Conservation (phyloP, 2,329 filamentous ascomycete genomes). For the Botrytis paeoniae region DNA sequence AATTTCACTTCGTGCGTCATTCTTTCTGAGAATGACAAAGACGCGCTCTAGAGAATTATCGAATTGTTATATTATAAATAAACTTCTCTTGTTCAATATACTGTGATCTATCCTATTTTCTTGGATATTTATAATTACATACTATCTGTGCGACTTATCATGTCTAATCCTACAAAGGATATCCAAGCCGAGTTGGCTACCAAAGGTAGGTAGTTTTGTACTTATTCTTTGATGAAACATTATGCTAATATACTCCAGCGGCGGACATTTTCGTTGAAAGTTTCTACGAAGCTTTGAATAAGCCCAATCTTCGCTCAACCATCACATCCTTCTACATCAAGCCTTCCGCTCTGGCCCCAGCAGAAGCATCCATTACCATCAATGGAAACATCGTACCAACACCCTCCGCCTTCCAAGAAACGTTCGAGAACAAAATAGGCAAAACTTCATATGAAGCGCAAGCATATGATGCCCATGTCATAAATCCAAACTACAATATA, state of each 20-base stretch:
- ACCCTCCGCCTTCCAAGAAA: slow-evolving; percentile 62
- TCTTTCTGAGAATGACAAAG: not conserved
- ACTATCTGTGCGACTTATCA: slow-evolving; percentile 14
- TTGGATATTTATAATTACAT: not conserved
- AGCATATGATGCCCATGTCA: slow-evolving; percentile 71
- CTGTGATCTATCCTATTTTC: not conserved
- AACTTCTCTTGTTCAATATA: not conserved
- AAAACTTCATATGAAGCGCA: slow-evolving; percentile 68
- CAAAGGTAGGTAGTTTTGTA: slow-evolving; percentile 36
- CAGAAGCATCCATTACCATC: slow-evolving; percentile 68
- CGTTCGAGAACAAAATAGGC: slow-evolving; percentile 64
- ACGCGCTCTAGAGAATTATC: not conserved
- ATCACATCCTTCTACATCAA: slow-evolving; percentile 71
- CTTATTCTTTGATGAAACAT: not conserved
- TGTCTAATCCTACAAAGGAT: slow-evolving; percentile 49
- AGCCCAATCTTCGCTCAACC: slow-evolving; percentile 44
- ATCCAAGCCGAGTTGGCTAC: slow-evolving; percentile 39
- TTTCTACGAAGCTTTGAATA: slow-evolving; percentile 74
- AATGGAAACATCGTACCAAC: slow-evolving; percentile 69
- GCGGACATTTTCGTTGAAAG: slow-evolving; percentile 68
- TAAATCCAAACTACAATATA: slow-evolving; percentile 65
- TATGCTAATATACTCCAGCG: slow-evolving; percentile 45
- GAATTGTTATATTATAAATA: not conserved
- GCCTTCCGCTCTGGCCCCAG: slow-evolving; percentile 51
- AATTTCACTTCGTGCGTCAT: slow-evolving; percentile 10